These are phyloP conservation scores for Pseudotsuga menziesii DNA, from an alignment of 75 land plant genomes.

Conservation along the genomic window DNA sequence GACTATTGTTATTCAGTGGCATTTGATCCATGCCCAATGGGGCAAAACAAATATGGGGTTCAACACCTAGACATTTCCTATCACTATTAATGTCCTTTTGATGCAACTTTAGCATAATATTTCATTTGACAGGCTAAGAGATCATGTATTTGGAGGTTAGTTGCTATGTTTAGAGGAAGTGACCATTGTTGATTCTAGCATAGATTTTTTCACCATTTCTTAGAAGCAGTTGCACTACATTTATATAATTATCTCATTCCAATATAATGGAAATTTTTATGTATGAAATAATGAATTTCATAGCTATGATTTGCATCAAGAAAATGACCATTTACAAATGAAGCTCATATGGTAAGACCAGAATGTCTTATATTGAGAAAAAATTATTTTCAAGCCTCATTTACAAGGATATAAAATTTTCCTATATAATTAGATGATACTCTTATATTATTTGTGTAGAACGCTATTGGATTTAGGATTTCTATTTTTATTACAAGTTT, in stretches of 20 bases:
- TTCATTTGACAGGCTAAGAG: slow-evolving; percentile 20
- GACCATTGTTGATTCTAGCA: slow-evolving; percentile 22
- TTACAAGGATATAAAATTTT: no score
- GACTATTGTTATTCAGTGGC: neutral
- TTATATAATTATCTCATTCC: slow-evolving; percentile 9
- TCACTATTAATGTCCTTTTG: neutral
- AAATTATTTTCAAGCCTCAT: no score
- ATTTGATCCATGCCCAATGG: neutral
- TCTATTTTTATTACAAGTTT: no score
- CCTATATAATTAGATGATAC: no score
- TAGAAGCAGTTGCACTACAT: slow-evolving; percentile 21
- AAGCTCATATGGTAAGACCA: no score
- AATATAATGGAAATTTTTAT: no score
- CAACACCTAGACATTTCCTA: neutral
- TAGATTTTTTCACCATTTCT: slow-evolving; percentile 27
- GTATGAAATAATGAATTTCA: no score
- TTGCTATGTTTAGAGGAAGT: slow-evolving; percentile 24
- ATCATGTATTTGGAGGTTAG: slow-evolving; percentile 14
- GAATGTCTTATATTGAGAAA: no score
- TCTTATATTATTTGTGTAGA: no score
- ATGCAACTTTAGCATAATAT: neutral
- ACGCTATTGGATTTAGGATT: no score
- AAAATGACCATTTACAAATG: no score
- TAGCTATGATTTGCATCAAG: no score
- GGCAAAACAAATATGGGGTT: neutral